Evolutionary conservation across 306 rosid genomes (phyloP).

Genomic region (Trifolium repens): DNA sequence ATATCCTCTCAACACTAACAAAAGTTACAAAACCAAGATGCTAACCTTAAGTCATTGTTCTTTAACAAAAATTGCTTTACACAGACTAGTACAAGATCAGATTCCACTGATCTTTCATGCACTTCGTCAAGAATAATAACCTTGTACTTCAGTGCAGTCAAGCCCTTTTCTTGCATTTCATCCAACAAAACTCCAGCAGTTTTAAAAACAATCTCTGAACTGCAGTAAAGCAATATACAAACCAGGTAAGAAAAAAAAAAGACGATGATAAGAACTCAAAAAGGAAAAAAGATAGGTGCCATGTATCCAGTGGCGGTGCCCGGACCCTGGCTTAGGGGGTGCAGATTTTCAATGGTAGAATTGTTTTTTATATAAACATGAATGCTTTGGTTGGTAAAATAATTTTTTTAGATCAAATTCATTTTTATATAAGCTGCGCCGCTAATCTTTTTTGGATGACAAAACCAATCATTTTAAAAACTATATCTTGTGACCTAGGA

Average conservation of each 20-base stretch:
- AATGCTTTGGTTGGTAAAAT: no score
- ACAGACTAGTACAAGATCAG: slow-evolving; percentile 89
- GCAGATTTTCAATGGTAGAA: no score
- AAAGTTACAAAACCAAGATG: slow-evolving; percentile 21
- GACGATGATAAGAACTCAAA: slow-evolving; percentile 12
- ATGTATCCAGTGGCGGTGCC: no score
- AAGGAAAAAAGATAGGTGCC: slow-evolving; percentile 16
- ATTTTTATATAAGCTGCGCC: no score
- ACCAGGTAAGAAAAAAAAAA: slow-evolving; percentile 21
- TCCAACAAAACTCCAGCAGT: slow-evolving; percentile 95
- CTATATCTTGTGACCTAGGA: no score
- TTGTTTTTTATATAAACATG: no score
- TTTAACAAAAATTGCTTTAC: slow-evolving; percentile 81
- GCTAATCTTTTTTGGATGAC: no score
- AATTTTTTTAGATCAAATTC: no score
- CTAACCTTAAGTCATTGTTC: slow-evolving; percentile 77
- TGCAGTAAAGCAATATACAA: slow-evolving; percentile 38
- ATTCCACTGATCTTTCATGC: slow-evolving; percentile 94
- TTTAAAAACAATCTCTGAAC: slow-evolving; percentile 79
- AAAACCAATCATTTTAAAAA: no score
- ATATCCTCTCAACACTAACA: slow-evolving; percentile 7
- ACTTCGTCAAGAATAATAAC: slow-evolving; percentile 93
- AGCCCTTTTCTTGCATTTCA: slow-evolving; percentile 82
- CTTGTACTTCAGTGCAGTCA: slow-evolving; percentile 74
- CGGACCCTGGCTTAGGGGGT: no score